Evolutionary conservation across 306 rosid species (phyloP), one percentile per base, ranked within the genome.

Genomic region (Vigna reflexopilosa): DNA sequence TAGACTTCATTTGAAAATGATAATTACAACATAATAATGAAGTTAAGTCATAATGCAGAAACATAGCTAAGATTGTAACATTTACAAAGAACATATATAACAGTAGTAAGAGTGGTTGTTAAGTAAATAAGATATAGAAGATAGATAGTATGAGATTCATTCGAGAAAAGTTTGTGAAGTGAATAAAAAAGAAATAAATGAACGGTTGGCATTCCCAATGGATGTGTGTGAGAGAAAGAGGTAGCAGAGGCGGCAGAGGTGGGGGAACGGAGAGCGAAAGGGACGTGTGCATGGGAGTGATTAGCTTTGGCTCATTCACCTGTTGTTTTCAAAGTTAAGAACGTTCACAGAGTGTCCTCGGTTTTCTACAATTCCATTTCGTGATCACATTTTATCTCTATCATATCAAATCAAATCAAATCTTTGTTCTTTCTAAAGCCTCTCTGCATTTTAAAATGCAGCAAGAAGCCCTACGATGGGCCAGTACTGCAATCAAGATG

Each of bases 231-330:
- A 67, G 81, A 81, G 81, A 77, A 83, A 75, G 78, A 49, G 73
- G 62, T 81, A 73, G 77, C 86, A 85, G 85, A 83, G 72, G 85
- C 81, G 87, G 86, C 85, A 87, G 89, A 85, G 87, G 88, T 81
- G 88, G 89, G 87, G 91, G 88, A 76, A 82, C 70, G 83, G 70
- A 84, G 86, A 78, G 65, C 58, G 98, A 93, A 91, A 93, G 89
- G 89, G 98, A 93, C 96, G 81, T 90, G 89, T 93, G 98, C 97
- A 91, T 91, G 97, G 88, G 89, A 83, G 92, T 85, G 89, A 91
- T 91, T 85, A 91, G 86, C 89, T 87, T 90, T 92, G 87, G 79
- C 74, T 85, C 92, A 87, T 83, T 89, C 96, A 93, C 52, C 73
- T 45, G 98, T 91, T 85, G 90, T 86, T 94, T 87, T 94, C 98